Conservation (phyloP, 1,284 basidiomycete species). For the Rhodofomes roseus region DNA sequence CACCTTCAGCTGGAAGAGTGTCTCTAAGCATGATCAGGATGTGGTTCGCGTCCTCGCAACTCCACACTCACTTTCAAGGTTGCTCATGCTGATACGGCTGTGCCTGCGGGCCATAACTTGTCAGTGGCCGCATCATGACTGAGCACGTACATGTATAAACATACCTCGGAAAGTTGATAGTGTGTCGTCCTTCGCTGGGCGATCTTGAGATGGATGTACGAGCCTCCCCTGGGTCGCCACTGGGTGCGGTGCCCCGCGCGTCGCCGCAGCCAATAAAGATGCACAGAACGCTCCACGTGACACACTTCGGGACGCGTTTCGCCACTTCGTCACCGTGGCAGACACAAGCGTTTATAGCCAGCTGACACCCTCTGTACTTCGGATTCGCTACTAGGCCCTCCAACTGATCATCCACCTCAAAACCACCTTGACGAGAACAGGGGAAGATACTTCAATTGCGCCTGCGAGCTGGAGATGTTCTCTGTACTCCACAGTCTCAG, state of each 20-base stretch:
- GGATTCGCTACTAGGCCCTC: not conserved
- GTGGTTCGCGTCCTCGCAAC: not conserved
- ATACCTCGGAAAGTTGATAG: not conserved
- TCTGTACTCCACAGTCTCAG: constrained; percentile 21
- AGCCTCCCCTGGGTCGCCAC: not conserved
- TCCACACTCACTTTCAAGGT: constrained; percentile 76
- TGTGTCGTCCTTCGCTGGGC: not conserved
- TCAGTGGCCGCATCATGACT: not conserved
- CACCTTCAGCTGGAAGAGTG: constrained; percentile 93
- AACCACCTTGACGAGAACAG: not conserved
- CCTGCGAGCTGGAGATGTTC: constrained; percentile 3
- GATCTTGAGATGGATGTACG: not conserved
- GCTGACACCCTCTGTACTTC: not conserved
- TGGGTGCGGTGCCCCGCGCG: not conserved
- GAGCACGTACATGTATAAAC: not conserved
- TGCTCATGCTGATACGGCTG: constrained; percentile 59
- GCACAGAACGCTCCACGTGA: not conserved
- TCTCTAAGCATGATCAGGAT: constrained; percentile 58
- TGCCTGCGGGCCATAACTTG: not conserved
- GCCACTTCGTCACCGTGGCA: no score
- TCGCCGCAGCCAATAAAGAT: not conserved
- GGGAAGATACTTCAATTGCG: not conserved
- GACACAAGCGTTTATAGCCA: not conserved
- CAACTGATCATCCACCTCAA: not conserved
- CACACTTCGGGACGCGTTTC: not conserved